Conservation (phyloP, 192 early-diverging fungal genomes). For the Coemansia sp. region DNA sequence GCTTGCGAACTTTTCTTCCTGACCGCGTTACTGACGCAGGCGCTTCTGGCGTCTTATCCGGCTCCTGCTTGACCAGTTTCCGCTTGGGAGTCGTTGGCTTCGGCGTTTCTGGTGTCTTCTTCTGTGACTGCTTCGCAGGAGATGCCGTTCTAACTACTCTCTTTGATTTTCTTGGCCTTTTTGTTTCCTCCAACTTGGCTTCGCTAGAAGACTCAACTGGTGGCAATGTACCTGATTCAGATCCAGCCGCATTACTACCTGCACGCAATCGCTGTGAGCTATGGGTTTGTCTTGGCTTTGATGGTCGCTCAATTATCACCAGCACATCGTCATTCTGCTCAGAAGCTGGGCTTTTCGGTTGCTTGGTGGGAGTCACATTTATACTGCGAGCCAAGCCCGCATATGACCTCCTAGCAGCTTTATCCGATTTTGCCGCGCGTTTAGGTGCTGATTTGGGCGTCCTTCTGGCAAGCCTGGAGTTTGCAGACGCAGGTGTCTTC, state of each 20-base stretch:
- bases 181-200: not conserved
- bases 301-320: no score
- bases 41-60: constrained; percentile 24
- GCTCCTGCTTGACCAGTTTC: constrained; percentile 10
- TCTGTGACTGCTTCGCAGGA: not conserved
- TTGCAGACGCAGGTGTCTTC: not conserved
- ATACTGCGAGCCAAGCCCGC: no score
- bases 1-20: constrained; percentile 36
- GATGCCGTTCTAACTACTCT: not conserved
- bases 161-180: not conserved
- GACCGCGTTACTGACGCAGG: constrained; percentile 37
- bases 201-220: not conserved
- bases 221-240: not conserved
- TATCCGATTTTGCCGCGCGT: constrained; percentile 2
- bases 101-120: not conserved
- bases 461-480: not conserved
- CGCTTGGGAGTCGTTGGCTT: constrained; percentile 17
- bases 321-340: no score
- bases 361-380: no score
- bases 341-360: no score
- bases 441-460: constrained; percentile 9
- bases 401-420: no score
- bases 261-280: no score
- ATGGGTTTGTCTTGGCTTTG: no score
- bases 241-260: not conserved